phyloP scores from a whole-genome alignment of 2,329 filamentous ascomycete genomes.

The Chalara sp. region DNA sequence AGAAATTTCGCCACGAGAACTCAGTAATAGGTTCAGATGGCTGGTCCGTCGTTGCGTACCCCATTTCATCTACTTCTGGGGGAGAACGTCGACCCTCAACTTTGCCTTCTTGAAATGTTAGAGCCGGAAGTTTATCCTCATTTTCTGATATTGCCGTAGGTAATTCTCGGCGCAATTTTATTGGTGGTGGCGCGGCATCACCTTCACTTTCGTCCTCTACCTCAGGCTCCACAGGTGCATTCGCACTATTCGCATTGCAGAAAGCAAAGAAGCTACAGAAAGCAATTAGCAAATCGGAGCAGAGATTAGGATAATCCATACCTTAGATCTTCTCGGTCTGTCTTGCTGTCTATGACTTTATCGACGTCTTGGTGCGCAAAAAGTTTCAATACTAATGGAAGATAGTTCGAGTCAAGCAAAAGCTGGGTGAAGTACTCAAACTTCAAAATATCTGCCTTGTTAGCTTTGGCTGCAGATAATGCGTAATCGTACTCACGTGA shows the following conservation, averaged over 20 bases:
- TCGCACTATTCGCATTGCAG: conserved; percentile 64
- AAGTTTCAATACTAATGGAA: conserved; percentile 86
- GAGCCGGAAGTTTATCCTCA: conserved; percentile 26
- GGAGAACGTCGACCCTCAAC: conserved; percentile 16
- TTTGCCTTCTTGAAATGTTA: conserved; percentile 24
- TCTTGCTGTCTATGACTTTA: conserved; percentile 77
- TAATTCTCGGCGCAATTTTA: conserved; percentile 46
- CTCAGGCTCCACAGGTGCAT: conserved; percentile 23
- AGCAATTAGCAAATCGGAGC: conserved; percentile 9
- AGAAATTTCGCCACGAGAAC: conserved; percentile 92
- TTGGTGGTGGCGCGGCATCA: conserved; percentile 80
- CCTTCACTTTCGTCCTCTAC: conserved; percentile 46
- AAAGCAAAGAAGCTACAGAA: conserved; percentile 75
- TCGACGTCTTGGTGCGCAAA: conserved; percentile 94
- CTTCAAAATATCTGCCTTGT: conserved; percentile 70
- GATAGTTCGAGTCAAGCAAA: conserved; percentile 88
- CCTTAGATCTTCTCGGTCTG: conserved; percentile 77
- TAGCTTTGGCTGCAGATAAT: conserved; percentile 8
- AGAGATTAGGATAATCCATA: conserved; percentile 31
- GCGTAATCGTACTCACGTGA: conserved; percentile 60
- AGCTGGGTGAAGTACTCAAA: conserved; percentile 95
- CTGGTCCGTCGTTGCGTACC: conserved; percentile 66
- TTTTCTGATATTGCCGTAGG: conserved; percentile 38
- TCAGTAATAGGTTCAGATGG: conserved; percentile 74
- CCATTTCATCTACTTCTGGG: conserved; percentile 77